Evolutionary conservation across 78 protist species (phyloP).

Genomic region (Dictyostelium purpureum): DNA sequence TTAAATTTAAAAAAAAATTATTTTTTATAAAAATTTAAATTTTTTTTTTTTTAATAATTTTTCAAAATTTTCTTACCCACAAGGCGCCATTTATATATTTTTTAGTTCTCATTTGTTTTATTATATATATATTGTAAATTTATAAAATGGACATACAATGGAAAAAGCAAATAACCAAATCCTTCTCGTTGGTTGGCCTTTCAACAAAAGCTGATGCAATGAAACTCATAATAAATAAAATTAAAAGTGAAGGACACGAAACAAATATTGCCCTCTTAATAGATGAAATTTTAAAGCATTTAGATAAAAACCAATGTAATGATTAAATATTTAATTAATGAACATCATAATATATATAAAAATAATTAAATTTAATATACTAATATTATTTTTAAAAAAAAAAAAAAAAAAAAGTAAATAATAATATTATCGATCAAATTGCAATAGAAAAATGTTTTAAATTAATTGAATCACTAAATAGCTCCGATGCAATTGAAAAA

Average conservation of each 20-base stretch:
- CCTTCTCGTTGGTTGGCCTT: slow-evolving; percentile 36
- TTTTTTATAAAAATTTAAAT: too few species aligned
- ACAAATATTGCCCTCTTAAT: neutral
- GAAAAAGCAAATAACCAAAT: slow-evolving; percentile 40
- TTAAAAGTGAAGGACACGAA: neutral
- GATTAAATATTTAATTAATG: neutral
- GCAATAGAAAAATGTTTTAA: neutral
- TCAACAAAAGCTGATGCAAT: slow-evolving; percentile 45
- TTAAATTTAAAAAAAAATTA: too few species aligned
- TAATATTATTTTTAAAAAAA: neutral
- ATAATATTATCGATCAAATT: neutral
- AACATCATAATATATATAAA: neutral
- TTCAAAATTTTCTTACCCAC: too few species aligned
- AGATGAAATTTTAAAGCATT: neutral
- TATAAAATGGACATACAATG: slow-evolving; percentile 46
- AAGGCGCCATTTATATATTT: too few species aligned
- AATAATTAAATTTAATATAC: neutral
- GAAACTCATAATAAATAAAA: neutral
- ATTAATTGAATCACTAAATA: neutral
- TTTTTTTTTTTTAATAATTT: too few species aligned
- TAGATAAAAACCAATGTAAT: slow-evolving; percentile 51
- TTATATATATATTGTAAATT: too few species aligned
- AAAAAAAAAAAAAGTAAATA: neutral
- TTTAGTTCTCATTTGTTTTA: neutral
- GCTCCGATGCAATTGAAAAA: slow-evolving; percentile 33